Evolutionary conservation across 805 yeast species (phyloP), one percentile per base, ranked within the genome.

Genomic region (Maudiozyma saulgeensis): DNA sequence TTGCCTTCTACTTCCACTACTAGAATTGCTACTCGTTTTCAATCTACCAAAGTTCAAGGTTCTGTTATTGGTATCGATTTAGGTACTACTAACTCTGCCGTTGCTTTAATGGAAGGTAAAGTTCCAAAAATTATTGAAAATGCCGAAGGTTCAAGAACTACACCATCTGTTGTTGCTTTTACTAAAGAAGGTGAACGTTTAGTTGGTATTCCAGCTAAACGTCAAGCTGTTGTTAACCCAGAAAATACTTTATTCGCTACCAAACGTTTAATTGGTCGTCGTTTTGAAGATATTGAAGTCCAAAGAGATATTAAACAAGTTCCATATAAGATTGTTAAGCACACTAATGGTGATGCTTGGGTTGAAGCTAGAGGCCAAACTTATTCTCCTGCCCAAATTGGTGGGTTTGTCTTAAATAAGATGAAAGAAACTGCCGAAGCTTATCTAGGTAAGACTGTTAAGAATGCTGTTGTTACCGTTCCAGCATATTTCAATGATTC

Each of bases 381-480:
- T 55, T 90, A 89, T 77, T 89, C 96, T 46, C 97, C 97, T 49
- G 90, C 95, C 51, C 96, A 89, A 72, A 86, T 89, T 61, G 96
- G 96, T 64, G 96, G 96, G 49, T 87, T 89, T 65, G 77, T 89
- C 56, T 80, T 89, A 66, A 87, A 87, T 81, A 90, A 89, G 80
- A 90, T 89, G 96, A 90, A 89, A 82, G 96, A 90, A 77, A 90
- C 96, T 58, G 96, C 97, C 57, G 96, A 88, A 73, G 82, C 87
- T 56, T 84, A 85, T 77, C 76, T 88, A 61, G 93, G 95, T 72
- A 88, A 87, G 79, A 65, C 82, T 43, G 91, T 83, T 60, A 81
- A 80, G 76, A 85, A 87, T 69, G 96, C 97, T 68, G 93, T 86
- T 49, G 85, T 85, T 46, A 85, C 95, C 1, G 93, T 85, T n/a